Percentiles rank a stretch among this genome's conserved stretches.
phyloP scores from a whole-genome alignment of 1,284 basidiomycete species.

The Athelia sp. region DNA sequence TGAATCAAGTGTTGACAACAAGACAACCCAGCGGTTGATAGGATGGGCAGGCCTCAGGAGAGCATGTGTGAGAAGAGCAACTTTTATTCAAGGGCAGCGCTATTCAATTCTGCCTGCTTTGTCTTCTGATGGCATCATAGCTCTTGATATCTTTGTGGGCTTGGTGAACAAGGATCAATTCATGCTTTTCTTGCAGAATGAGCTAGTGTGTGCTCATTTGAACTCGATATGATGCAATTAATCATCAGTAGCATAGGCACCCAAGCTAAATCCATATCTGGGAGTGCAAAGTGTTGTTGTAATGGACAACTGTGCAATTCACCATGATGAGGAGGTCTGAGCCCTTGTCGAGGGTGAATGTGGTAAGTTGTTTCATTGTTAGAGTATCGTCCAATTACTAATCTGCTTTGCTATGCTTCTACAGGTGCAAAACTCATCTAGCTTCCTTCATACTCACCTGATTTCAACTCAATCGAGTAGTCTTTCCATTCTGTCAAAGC shows the following conservation, averaged over 20 bases:
- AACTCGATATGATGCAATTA: not conserved
- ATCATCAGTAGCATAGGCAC: conserved; percentile 7
- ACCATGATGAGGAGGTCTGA: conserved; percentile 16
- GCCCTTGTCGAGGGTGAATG: conserved; percentile 15
- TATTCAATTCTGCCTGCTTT: conserved; percentile 19
- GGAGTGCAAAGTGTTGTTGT: conserved; percentile 18
- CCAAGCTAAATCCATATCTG: conserved; percentile 14
- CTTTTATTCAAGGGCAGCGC: conserved; percentile 11
- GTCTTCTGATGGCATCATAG: conserved; percentile 14
- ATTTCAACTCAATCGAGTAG: conserved; percentile 22
- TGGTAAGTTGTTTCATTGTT: conserved; percentile 4
- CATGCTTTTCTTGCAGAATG: conserved; percentile 11
- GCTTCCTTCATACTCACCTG: conserved; percentile 20
- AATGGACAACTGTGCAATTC: conserved; percentile 23
- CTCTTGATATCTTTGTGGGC: conserved; percentile 17
- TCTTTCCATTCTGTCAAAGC: conserved; percentile 17
- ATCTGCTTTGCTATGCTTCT: not conserved
- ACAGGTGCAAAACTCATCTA: conserved; percentile 17
- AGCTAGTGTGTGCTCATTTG: conserved; percentile 10
- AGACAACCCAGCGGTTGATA: conserved; percentile 6
- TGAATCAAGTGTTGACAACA: conserved; percentile 15
- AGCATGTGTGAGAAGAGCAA: conserved; percentile 9
- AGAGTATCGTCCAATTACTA: not conserved
- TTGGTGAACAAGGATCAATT: conserved; percentile 16
- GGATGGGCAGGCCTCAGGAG: conserved; percentile 11